Percentiles rank a stretch among this genome's conserved stretches.
Evolutionary conservation across 2,329 filamentous ascomycete species (phyloP).

Genomic region (Diaporthe capsici): DNA sequence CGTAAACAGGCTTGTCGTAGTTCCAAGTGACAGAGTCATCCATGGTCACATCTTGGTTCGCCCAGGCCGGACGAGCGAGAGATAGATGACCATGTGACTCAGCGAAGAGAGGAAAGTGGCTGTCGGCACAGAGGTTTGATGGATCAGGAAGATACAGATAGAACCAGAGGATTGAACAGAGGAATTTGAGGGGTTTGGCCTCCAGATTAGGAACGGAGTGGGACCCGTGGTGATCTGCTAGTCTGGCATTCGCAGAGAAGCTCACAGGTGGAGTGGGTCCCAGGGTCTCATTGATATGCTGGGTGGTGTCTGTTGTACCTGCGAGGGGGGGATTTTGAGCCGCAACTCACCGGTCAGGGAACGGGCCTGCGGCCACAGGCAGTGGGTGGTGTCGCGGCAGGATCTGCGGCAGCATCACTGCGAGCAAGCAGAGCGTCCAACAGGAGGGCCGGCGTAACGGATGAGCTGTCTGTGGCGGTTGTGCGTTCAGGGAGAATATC

Average conservation of each 20-base stretch:
- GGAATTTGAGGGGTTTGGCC: conserved; percentile 4
- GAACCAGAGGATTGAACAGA: background rate
- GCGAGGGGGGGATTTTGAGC: conserved; percentile 35
- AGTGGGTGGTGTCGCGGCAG: conserved; percentile 27
- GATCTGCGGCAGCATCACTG: conserved; percentile 20
- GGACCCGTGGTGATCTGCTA: conserved; percentile 19
- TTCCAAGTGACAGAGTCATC: conserved; percentile 20
- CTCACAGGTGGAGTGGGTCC: conserved; percentile 16
- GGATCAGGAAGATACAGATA: background rate
- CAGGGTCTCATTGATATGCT: conserved; percentile 30
- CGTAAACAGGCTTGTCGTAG: conserved; percentile 24
- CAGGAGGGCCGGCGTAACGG: conserved; percentile 23
- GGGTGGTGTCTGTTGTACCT: conserved; percentile 8
- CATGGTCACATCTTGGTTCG: conserved; percentile 32
- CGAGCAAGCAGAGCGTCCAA: background rate
- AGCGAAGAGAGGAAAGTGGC: background rate
- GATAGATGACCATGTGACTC: conserved; percentile 7
- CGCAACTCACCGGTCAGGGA: conserved; percentile 31
- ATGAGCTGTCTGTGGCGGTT: conserved; percentile 25
- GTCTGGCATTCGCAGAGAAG: conserved; percentile 15
- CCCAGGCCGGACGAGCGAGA: conserved; percentile 10
- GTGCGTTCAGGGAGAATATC: background rate
- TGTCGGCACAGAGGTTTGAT: background rate
- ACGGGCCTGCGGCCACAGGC: conserved; percentile 1
- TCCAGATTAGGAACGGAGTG: conserved; percentile 13